These are phyloP conservation scores for Neurospora pannonica DNA, from an alignment of 495 filamentous ascomycete genomes.

Conservation along the genomic window DNA sequence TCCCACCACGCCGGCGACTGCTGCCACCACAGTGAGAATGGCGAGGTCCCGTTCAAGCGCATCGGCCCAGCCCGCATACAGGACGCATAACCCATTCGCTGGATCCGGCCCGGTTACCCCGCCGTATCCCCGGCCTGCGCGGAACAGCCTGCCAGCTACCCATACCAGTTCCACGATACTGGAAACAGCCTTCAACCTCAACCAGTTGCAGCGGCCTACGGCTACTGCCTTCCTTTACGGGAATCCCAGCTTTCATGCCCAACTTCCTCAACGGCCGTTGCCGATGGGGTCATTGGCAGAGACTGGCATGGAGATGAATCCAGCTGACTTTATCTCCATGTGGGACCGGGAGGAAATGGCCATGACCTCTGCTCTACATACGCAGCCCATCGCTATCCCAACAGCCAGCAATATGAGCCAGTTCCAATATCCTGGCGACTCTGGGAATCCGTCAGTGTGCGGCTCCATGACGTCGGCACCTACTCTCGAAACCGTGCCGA, in stretches of 20 bases:
- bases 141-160: conserved; percentile 1
- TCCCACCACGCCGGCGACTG: background rate
- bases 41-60: conserved; percentile 18
- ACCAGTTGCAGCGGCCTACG: conserved; percentile 7
- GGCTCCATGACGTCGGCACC: conserved; percentile 38
- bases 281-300: conserved; percentile 1
- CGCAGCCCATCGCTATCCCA: conserved; percentile 15
- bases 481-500: conserved; percentile 32
- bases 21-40: conserved; percentile 16
- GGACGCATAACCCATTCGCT: conserved; percentile 1
- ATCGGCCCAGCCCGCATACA: conserved; percentile 1
- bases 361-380: background rate
- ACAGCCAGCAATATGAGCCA: conserved; percentile 3
- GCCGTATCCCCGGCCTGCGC: background rate
- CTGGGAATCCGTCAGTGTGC: conserved; percentile 24
- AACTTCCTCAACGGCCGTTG: background rate
- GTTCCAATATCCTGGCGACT: conserved; percentile 7
- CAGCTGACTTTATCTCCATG: conserved; percentile 16
- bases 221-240: conserved; percentile 7
- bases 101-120: conserved; percentile 4
- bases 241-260: conserved; percentile 2
- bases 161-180: background rate
- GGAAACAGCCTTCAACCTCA: conserved; percentile 7
- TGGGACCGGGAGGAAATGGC: conserved; percentile 2
- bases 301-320: conserved; percentile 10